These are phyloP conservation scores for Streptanthus diversifolius DNA, from an alignment of 345 rosid species.

Conservation along the genomic window DNA sequence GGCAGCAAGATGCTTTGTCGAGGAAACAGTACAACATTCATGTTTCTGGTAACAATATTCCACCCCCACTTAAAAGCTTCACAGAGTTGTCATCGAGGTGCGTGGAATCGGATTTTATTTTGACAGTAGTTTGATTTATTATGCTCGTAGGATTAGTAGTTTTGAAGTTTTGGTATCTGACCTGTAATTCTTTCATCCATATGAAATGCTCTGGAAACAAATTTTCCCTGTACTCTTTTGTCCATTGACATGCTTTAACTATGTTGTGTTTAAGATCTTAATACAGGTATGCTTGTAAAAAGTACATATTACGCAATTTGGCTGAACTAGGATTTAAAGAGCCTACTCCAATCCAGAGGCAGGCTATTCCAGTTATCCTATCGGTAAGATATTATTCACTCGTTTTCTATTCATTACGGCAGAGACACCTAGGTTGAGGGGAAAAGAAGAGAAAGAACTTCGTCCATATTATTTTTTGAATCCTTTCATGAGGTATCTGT, in stretches of 20 bases:
- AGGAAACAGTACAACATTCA: conserved; percentile 75
- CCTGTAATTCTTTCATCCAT: neutral
- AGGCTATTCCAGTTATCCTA: conserved; percentile 86
- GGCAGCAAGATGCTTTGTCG: conserved; percentile 60
- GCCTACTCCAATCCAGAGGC: conserved; percentile 97
- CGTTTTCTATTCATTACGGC: neutral
- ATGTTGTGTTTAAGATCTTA: neutral
- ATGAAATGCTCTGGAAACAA: neutral
- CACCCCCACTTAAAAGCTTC: conserved; percentile 72
- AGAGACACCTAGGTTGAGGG: neutral
- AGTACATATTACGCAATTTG: conserved; percentile 60
- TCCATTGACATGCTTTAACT: neutral
- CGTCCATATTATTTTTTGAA: neutral
- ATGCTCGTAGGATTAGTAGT: conserved; percentile 1
- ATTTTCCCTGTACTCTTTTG: neutral
- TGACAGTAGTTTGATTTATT: neutral
- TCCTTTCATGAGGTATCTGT: neutral
- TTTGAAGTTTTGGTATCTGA: neutral
- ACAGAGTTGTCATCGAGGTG: conserved; percentile 68
- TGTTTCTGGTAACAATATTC: conserved; percentile 68
- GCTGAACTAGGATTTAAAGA: conserved; percentile 80
- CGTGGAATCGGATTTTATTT: conserved; percentile 3
- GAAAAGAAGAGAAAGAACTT: neutral
- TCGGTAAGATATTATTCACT: conserved; percentile 52
- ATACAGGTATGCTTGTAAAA: conserved; percentile 64